Base-by-base conservation (phyloP, 352 stramenopile species). In the Blastocystis sp. region DNA sequence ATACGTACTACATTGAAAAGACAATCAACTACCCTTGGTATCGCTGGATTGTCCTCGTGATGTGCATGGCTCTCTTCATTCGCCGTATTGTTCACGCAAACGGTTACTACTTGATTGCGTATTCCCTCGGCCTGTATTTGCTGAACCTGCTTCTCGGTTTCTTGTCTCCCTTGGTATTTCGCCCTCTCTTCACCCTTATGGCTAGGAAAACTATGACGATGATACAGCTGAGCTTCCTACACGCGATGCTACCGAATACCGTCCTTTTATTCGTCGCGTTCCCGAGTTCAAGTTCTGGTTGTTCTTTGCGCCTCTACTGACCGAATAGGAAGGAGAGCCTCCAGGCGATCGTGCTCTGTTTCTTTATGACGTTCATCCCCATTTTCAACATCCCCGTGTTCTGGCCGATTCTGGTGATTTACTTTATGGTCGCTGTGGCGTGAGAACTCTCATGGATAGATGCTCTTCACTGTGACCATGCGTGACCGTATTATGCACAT, bases 1-100 rank as follows among this genome's bases (percentile, higher is more conserved):
- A 87, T 24, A 77, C 65, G 34, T 87, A 76, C 43, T 87, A 87
- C 34, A 87, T 77, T 24, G 77, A 87, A 64, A 87, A 87, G 77
- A 87, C 77, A 14, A 77, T 87, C 52, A 74, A 77, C 57, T 87
- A 87, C 38, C 57, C 57, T 3, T 21, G 69, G 21, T 64, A 74
- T 68, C 77, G 77, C 34, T 87, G 77, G 77, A 21, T 87, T 34
- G 62, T 74, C 70, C 42, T 87, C 28, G 62, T 76, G 7, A 52
- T 87, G 10, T 63, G 19, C 3, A 10, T 87, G 14, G 59, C 59
- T 42, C 63, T 87, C n/a, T 87, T 71, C 54, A 57, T 62, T 28
- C 40, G 45, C 7, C 77, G 77, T 48, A 87, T 87, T 78, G 2
- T 87, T 42, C 45, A 42, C 45, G 45, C 42, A 59, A 48, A 87